Evolutionary conservation across 768 basidiomycete species (phyloP), one percentile per base, ranked within the genome.

Genomic region (Tremella mesenterica): DNA sequence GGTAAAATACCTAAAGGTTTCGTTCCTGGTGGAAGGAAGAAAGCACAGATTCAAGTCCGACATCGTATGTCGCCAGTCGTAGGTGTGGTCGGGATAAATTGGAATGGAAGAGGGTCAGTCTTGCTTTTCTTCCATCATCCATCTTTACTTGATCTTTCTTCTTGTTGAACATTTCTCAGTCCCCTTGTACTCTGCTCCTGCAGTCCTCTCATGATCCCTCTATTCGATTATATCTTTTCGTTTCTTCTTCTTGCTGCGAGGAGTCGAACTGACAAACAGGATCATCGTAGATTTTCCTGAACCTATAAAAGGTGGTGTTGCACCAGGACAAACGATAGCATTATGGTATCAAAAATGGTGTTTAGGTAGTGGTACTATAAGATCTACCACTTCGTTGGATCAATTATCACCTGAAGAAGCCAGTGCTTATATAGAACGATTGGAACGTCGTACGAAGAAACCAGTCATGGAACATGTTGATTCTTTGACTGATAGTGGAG

Each of bases 331-430:
- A 72, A 80, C 86, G 26, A 84, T 83, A 5, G 83, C 80, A 0
- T 59, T 93, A 1, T 95, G 83, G 72, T 78, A 82, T 52, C 81
- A 77, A 1, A 78, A 82, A 41, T 85, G 84, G 83, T 91, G 88
- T 71, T 76, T 93, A 27, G 91, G 91, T 2, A 85, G 85, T 64
- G 91, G 88, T 28, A 73, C 79, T 5, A 90, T 95, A 45, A 57
- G 29, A 3, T 48, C 55, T 26, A 69, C 67, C 38, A 44, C 13
- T 27, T 50, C 16, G 14, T 27, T 16, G 28, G 33, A 48, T 33
- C 45, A 48, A 23, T 23, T 48, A 23, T 31, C 47, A 20, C 26
- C 9, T 25, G 46, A 28, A 10, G 29, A 25, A 29, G 28, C 23
- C 26, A 29, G 14, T 25, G 46, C 20, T 25, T 25, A 20, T 25